Evolutionary conservation across 306 rosid genomes (phyloP), one percentile per base, ranked within the genome.

Genomic region (Vigna mungo): DNA sequence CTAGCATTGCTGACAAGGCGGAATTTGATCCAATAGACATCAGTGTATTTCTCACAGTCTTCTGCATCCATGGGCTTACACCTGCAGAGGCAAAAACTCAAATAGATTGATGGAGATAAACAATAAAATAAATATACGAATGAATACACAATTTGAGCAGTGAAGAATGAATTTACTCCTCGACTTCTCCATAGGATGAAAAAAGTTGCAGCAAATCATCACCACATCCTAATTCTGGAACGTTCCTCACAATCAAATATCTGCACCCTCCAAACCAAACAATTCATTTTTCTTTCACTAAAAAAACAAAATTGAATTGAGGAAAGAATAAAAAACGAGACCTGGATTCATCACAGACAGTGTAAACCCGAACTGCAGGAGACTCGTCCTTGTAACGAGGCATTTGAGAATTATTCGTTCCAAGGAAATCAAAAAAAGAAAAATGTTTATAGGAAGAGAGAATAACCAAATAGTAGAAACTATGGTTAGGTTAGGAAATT

Each of bases 31-130:
- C 94, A 90, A 76, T 85, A 94, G 74, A 94, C 96, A 82, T 94
- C 96, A 16, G 98, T 94, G 86, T 68, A 94, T 80, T 74, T 84
- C 80, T 89, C 96, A 66, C 98, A 94, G 20, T 92, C 95, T 80
- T 89, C 96, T 9, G 86, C 97, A 82, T 94, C 98, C 98, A 94
- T 92, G 12, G 96, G 97, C 72, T 89, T 89, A 81, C 92, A 90
- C 83, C 97, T 90, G 77, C 78, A 68, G 4, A 84, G 5, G 58
- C 23, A 61, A 58, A 51, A 0, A 60, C 32, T 49, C 21, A 53
- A 54, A 82, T 3, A 47, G 9, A 44, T 48, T 16, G 7, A 69
- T n/a, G 34, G 56, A 68, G 2, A 4, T 4, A 58, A 84, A n/a
- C 7, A 53, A 70, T 18, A n/a, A 55, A 0, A 4, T 7, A 36